phyloP scores from a whole-genome alignment of 208 protist genomes.

The Phytomonas francai region DNA sequence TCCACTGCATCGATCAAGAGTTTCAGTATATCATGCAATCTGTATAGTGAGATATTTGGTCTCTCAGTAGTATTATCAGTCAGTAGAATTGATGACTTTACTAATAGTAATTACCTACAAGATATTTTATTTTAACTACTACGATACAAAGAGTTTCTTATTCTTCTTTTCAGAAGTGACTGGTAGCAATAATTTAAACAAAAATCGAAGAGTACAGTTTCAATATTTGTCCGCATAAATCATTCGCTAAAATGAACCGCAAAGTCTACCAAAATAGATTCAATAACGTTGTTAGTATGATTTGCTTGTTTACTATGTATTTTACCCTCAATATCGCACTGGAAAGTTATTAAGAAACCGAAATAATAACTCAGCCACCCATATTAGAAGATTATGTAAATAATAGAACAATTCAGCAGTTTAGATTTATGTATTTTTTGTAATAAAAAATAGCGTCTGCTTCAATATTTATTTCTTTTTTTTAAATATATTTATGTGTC shows the following conservation, averaged over 20 bases:
- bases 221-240: not conserved
- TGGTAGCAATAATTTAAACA: not conserved
- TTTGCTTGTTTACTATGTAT: not conserved
- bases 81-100: no score
- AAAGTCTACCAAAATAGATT: not conserved
- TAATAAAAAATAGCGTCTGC: not conserved
- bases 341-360: not conserved
- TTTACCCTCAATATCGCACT: not conserved
- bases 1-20: not conserved
- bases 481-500: not conserved
- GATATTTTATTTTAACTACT: not conserved
- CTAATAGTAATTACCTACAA: no score
- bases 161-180: not conserved
- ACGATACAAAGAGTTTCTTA: not conserved
- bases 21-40: not conserved
- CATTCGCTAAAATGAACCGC: no score
- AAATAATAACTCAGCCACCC: not conserved
- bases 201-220: not conserved
- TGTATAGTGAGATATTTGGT: no score
- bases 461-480: not conserved
- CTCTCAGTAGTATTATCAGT: no score
- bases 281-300: not conserved
- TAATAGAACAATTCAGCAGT: not conserved
- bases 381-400: not conserved
- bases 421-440: not conserved